Percentiles rank a stretch among this genome's conserved stretches.
phyloP scores from a whole-genome alignment of 352 stramenopile genomes.

The Peronospora farinosa region DNA sequence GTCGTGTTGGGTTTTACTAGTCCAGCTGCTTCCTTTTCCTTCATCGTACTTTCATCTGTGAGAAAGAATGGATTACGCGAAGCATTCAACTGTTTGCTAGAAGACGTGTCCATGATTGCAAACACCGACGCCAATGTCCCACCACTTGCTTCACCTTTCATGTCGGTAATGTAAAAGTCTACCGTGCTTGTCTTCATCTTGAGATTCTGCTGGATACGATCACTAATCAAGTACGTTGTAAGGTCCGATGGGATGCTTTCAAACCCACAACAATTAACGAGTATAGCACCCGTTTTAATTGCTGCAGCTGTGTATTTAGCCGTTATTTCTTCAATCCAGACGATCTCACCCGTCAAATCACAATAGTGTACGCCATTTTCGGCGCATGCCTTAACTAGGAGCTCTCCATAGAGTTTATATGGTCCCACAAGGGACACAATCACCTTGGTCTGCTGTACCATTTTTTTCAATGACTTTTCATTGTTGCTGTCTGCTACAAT shows the following conservation, averaged over 20 bases:
- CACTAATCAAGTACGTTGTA: conserved; percentile 59
- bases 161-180: conserved; percentile 41
- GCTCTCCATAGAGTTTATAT: conserved; percentile 79
- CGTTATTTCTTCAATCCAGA: conserved; percentile 84
- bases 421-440: conserved; percentile 83
- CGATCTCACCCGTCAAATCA: conserved; percentile 87
- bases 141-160: conserved; percentile 53
- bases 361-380: conserved; percentile 88
- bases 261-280: conserved; percentile 86
- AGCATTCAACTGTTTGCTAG: conserved; percentile 31
- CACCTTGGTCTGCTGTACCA: conserved; percentile 74
- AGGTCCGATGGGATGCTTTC: conserved; percentile 88
- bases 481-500: conserved; percentile 55
- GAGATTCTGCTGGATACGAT: conserved; percentile 53
- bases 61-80: conserved; percentile 54
- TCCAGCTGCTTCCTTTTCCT: conserved; percentile 23
- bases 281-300: conserved; percentile 53
- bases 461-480: conserved; percentile 48
- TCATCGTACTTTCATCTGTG: conserved; percentile 39
- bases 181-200: conserved; percentile 34
- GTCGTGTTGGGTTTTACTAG: conserved; percentile 37
- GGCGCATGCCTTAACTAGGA: conserved; percentile 81
- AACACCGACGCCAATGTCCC: conserved; percentile 57
- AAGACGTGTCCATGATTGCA: conserved; percentile 47
- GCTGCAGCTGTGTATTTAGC: conserved; percentile 50